These are phyloP conservation scores for Remersonia thermophila DNA, from an alignment of 2,329 filamentous ascomycete genomes.

Conservation along the genomic window DNA sequence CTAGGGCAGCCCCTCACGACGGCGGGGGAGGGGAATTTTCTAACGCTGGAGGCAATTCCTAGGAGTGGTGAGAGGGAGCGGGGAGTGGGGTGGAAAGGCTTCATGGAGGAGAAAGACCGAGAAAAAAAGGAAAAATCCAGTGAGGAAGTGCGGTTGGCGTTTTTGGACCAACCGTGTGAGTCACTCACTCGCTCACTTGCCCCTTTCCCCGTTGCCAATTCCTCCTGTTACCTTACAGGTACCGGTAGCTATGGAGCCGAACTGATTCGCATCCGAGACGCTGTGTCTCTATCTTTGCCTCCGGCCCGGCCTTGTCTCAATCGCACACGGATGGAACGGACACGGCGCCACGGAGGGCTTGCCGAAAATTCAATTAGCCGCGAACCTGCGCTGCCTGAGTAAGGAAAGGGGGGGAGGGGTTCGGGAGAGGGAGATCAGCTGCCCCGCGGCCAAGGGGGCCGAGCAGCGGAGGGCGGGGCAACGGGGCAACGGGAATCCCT, in stretches of 20 bases:
- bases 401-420: no score
- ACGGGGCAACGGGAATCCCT: no score
- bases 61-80: conserved; percentile 15
- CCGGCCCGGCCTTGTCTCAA: no score
- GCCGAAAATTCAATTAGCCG: conserved; percentile 17
- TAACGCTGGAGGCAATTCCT: conserved; percentile 14
- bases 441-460: no score
- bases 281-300: conserved; percentile 6
- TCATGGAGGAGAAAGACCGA: conserved; percentile 18
- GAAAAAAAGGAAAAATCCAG: no score
- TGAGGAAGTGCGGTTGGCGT: conserved; percentile 2
- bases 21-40: neutral
- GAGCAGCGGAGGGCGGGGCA: no score
- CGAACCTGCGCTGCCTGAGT: no score
- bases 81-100: conserved; percentile 12
- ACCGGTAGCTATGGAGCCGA: no score
- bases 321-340: conserved; percentile 9
- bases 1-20: no score
- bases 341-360: conserved; percentile 1
- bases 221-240: conserved; percentile 13
- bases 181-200: conserved; percentile 9
- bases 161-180: conserved; percentile 16
- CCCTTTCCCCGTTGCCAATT: conserved; percentile 4
- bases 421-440: no score
- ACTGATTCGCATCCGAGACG: conserved; percentile 7